These are phyloP conservation scores for Suhomyces wounanorum DNA, from an alignment of 1,139 yeast genomes.

Conservation along the genomic window DNA sequence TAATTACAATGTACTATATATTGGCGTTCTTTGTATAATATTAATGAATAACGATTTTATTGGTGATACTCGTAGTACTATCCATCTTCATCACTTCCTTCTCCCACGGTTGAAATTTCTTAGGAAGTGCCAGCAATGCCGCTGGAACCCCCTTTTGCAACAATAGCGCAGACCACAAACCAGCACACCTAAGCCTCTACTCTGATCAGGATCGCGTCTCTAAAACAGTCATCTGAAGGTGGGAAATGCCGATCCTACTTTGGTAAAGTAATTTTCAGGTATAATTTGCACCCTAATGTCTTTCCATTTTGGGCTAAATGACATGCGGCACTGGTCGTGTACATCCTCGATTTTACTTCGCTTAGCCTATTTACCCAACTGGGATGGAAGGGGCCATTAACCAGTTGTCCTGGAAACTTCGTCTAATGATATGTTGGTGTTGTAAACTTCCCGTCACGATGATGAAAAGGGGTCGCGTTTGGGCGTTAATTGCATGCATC, in stretches of 20 bases:
- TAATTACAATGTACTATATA: slow-evolving; percentile 2
- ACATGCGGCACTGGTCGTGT: slow-evolving; percentile 4
- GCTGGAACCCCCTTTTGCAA: no score
- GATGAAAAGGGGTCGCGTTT: slow-evolving; percentile 1
- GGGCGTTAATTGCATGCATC: not conserved
- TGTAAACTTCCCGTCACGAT: not conserved
- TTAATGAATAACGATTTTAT: slow-evolving; percentile 2
- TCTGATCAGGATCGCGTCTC: not conserved
- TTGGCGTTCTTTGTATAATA: slow-evolving; percentile 1
- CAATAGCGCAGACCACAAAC: no score
- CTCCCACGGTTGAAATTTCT: no score
- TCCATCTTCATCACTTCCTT: not conserved
- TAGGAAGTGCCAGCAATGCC: no score
- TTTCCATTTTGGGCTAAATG: slow-evolving; percentile 7
- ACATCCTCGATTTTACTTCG: not conserved
- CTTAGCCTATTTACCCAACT: slow-evolving; percentile 2
- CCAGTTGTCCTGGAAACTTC: slow-evolving; percentile 4
- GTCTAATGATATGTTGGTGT: not conserved
- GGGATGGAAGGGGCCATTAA: not conserved
- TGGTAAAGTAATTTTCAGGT: not conserved
- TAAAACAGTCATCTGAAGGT: not conserved
- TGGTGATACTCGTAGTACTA: not conserved
- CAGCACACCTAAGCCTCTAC: no score
- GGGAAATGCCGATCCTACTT: not conserved
- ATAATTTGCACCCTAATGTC: not conserved